These are phyloP conservation scores for Zasmidium angulare DNA, from an alignment of 2,329 filamentous ascomycete genomes.

Conservation along the genomic window DNA sequence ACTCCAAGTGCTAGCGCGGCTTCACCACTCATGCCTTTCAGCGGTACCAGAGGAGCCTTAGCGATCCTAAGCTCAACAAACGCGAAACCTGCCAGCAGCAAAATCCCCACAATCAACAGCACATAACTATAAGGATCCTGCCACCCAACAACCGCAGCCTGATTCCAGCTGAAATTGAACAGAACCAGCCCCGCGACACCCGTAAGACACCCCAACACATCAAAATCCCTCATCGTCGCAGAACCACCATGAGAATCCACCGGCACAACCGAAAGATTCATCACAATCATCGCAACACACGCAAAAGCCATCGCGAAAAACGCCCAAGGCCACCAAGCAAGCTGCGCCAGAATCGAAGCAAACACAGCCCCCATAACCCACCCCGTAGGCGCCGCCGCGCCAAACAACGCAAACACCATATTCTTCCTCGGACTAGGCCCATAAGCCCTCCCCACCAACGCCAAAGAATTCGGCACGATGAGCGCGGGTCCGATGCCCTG, in stretches of 20 bases:
- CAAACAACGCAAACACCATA: conserved; percentile 38
- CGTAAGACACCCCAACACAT: conserved; percentile 24
- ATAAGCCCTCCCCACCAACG: conserved; percentile 35
- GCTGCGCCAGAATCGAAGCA: conserved; percentile 30
- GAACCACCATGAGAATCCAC: conserved; percentile 10
- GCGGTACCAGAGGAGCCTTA: conserved; percentile 20
- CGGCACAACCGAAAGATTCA: conserved; percentile 25
- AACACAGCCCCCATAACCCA: conserved; percentile 34
- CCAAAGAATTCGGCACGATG: conserved; percentile 37
- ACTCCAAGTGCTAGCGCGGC: conserved; percentile 27
- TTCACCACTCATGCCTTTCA: conserved; percentile 25
- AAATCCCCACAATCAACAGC: conserved; percentile 27
- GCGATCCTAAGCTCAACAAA: conserved; percentile 25
- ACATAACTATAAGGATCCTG: conserved; percentile 26
- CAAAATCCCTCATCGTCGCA: conserved; percentile 20
- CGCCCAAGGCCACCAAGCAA: conserved; percentile 32
- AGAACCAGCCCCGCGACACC: conserved; percentile 32
- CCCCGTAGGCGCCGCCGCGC: conserved; percentile 34
- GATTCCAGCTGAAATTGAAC: conserved; percentile 33
- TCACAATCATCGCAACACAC: conserved; percentile 16
- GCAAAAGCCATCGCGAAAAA: conserved; percentile 28
- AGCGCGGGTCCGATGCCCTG: conserved; percentile 40
- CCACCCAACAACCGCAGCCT: conserved; percentile 32
- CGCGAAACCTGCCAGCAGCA: conserved; percentile 26
- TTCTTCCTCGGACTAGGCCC: conserved; percentile 35